phyloP scores from a whole-genome alignment of 2,329 filamentous ascomycete species.

The Paecilomyces sp. region DNA sequence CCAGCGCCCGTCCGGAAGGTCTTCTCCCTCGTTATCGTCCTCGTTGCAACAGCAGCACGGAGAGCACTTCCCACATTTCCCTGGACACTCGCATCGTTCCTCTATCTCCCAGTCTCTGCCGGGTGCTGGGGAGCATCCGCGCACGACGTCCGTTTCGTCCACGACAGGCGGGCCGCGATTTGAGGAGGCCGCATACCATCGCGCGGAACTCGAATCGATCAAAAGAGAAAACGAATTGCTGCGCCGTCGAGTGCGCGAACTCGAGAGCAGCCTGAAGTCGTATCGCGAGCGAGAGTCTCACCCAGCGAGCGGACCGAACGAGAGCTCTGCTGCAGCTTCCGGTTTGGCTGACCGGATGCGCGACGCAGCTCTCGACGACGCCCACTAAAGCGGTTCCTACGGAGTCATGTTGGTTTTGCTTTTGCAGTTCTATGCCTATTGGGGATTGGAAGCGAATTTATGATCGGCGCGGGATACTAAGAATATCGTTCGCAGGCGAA shows the following conservation, averaged over 20 bases:
- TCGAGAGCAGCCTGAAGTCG: slow-evolving; percentile 32
- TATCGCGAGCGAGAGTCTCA: slow-evolving; percentile 14
- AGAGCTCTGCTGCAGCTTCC: slow-evolving; percentile 3
- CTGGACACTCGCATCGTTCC: slow-evolving; percentile 18
- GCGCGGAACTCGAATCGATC: slow-evolving; percentile 36
- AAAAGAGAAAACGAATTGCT: slow-evolving; percentile 41
- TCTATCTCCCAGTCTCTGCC: slow-evolving; percentile 12
- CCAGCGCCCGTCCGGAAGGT: slow-evolving; percentile 24
- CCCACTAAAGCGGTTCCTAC: slow-evolving; percentile 1
- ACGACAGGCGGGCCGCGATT: slow-evolving; percentile 27
- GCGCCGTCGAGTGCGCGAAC: slow-evolving; percentile 36
- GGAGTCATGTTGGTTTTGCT: neutral
- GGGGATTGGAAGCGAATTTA: neutral
- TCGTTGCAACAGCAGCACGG: slow-evolving; percentile 18
- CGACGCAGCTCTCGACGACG: slow-evolving; percentile 8
- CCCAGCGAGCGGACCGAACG: slow-evolving; percentile 1
- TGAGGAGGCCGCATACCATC: slow-evolving; percentile 36
- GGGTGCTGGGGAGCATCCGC: slow-evolving; percentile 7
- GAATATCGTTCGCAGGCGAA: neutral
- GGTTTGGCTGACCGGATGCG: slow-evolving; percentile 7
- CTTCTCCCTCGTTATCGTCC: slow-evolving; percentile 22
- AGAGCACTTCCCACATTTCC: slow-evolving; percentile 19
- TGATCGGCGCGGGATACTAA: neutral
- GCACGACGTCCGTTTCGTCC: slow-evolving; percentile 19
- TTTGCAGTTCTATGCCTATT: neutral